Conservation (phyloP, 192 early-diverging fungal genomes). For the Helicostylum pulchrum region DNA sequence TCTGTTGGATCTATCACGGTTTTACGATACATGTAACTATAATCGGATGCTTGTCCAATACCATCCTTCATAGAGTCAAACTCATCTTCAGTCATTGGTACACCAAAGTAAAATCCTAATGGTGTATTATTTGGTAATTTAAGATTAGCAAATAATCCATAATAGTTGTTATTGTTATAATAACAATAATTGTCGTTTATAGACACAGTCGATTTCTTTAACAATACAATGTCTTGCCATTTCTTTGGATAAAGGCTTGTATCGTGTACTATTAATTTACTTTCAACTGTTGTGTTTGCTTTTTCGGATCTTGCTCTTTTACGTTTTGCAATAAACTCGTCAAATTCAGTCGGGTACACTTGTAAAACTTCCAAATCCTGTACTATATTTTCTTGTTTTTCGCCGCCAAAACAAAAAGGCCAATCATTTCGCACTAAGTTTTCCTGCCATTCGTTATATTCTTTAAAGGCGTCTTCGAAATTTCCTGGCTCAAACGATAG, state of each 20-base stretch:
- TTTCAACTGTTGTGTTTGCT: too few relatives aligned
- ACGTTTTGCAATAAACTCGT: conserved; percentile 24
- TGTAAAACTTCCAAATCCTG: neutral
- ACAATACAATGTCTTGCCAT: conserved; percentile 4
- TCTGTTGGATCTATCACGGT: conserved; percentile 90
- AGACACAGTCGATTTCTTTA: neutral
- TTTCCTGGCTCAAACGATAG: conserved; percentile 79
- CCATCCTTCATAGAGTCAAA: conserved; percentile 84
- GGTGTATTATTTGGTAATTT: conserved; percentile 68
- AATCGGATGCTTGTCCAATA: conserved; percentile 72
- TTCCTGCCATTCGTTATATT: conserved; percentile 74
- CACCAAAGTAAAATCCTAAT: conserved; percentile 92
- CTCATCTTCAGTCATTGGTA: conserved; percentile 92
- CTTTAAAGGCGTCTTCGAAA: conserved; percentile 66
- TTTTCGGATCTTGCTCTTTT: neutral
- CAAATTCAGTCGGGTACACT: conserved; percentile 20
- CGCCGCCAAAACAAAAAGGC: conserved; percentile 79
- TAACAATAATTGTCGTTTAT: neutral
- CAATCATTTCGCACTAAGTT: conserved; percentile 72
- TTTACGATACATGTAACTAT: conserved; percentile 81
- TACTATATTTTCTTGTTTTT: conserved; percentile 75
- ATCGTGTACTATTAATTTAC: neutral
- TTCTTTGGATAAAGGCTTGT: neutral
- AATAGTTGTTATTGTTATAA: conserved; percentile 52
- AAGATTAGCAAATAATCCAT: conserved; percentile 66